These are phyloP conservation scores for Corymbia calophylla DNA, from an alignment of 441 rosid genomes.

Conservation along the genomic window DNA sequence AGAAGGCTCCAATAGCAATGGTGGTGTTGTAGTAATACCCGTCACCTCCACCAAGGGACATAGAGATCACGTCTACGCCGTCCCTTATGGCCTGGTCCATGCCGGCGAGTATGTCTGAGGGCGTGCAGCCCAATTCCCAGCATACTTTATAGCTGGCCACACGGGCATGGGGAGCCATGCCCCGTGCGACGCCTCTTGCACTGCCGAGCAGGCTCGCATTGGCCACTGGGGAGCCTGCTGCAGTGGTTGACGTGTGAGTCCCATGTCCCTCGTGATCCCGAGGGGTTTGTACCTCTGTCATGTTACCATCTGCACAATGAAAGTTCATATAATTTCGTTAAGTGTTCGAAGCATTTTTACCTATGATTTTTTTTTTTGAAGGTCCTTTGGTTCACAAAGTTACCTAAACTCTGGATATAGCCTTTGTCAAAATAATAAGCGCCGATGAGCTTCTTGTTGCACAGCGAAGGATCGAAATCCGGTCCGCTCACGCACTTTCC, in stretches of 20 bases:
- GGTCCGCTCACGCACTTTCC: conserved; percentile 21
- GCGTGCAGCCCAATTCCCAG: neutral
- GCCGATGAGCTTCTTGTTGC: conserved; percentile 32
- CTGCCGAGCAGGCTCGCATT: neutral
- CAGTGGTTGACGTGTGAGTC: neutral
- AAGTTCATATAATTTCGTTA: neutral
- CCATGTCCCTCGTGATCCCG: neutral
- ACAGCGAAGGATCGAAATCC: conserved; percentile 3
- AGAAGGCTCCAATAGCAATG: conserved; percentile 3
- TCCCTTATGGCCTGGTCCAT: conserved; percentile 6
- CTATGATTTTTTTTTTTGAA: neutral
- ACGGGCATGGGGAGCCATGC: neutral
- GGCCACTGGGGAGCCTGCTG: neutral
- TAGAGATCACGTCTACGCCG: conserved; percentile 9
- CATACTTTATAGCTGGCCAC: conserved; percentile 1
- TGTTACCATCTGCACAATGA: neutral
- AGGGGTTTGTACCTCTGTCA: neutral
- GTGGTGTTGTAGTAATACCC: neutral
- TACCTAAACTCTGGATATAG: neutral
- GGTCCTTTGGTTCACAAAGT: neutral
- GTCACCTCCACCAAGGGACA: neutral
- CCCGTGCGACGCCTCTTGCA: neutral
- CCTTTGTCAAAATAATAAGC: conserved; percentile 6
- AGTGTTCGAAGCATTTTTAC: neutral
- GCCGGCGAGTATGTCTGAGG: conserved; percentile 3